Base-by-base conservation (phyloP, 805 yeast species). In the Spathaspora gorwiae region DNA sequence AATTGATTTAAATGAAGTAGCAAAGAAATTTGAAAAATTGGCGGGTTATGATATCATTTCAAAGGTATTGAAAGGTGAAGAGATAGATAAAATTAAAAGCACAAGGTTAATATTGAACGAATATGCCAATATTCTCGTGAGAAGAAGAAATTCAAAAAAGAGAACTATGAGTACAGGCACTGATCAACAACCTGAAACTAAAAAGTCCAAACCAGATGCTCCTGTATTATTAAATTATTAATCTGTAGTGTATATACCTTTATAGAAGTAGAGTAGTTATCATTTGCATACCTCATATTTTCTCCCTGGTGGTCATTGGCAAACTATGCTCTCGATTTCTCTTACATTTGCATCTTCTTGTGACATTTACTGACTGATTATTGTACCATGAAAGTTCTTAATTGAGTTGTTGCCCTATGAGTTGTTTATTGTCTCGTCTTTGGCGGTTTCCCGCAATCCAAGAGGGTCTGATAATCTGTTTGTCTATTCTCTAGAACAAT, bases 141-240 rank as follows among this genome's bases (percentile, higher is more conserved):
- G 34, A 8, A 29, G 34, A 8, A 44, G 35, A 12, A n/a, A 33
- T 11, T 44, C 51, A 26, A 41, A 43, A n/a, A 34, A 42, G 31
- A 30, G 50, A 29, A 26, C 32, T n/a, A 11, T 35, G 13, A 36
- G 33, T 19, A 12, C 19, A 8, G 43, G 43, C 8, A 12, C 24
- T 11, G 37, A 33, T 2, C 37, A 37, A 12, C 37, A 37, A 12
- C 13, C 46, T 12, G 44, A 42, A 6, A 8, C 40, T 10, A 51
- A 51, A 45, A 41, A 50, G 34, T 19, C n/a, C 10, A 53, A 46
- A 34, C 11, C 36, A 8, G 50, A 51, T n/a, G 37, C 37, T 33
- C 46, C n/a, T 13, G 40, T 38, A 26, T 14, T 37, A 24, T 42
- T 35, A 30, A 43, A 30, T 30, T 38, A 35, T n/a, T 45, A 39